phyloP scores from a whole-genome alignment of 2,329 filamentous ascomycete genomes.

The Fusarium heterosporum region DNA sequence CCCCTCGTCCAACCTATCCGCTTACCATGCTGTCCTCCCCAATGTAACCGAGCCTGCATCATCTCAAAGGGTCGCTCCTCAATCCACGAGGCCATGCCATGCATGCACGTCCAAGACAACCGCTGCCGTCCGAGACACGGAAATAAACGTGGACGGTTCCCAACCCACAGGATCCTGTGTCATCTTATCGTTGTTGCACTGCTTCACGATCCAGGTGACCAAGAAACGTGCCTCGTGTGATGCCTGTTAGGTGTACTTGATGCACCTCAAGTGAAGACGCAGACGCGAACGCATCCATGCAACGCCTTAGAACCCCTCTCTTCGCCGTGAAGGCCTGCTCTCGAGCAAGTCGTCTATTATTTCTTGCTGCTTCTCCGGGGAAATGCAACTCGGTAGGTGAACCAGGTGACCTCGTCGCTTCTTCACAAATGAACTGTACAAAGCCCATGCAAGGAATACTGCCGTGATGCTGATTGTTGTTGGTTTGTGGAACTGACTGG shows the following conservation, averaged over 20 bases:
- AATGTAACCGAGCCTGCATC: constrained; percentile 32
- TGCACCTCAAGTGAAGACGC: constrained; percentile 4
- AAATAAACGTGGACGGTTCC: constrained; percentile 44
- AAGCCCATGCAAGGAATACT: constrained; percentile 52
- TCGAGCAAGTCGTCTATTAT: constrained; percentile 42
- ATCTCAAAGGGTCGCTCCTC: constrained; percentile 36
- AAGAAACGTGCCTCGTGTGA: constrained; percentile 41
- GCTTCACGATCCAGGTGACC: constrained; percentile 44
- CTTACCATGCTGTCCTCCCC: constrained; percentile 20
- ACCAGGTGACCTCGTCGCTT: constrained; percentile 51
- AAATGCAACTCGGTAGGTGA: constrained; percentile 47
- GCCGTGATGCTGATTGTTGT: constrained; percentile 68
- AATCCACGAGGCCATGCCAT: constrained; percentile 39
- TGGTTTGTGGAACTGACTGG: constrained; percentile 74
- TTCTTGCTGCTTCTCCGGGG: constrained; percentile 42
- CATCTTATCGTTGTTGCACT: constrained; percentile 42
- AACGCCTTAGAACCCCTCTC: constrained; percentile 38
- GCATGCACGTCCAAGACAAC: constrained; percentile 40
- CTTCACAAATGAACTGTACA: constrained; percentile 50
- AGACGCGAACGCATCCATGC: constrained; percentile 1
- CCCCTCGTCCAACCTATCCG: neutral
- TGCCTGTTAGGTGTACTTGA: constrained; percentile 7
- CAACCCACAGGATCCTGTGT: constrained; percentile 38
- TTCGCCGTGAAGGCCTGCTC: constrained; percentile 30
- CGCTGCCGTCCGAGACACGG: constrained; percentile 43